Evolutionary conservation across 1,284 basidiomycete genomes (phyloP).

Genomic region (Ustilago curta): DNA sequence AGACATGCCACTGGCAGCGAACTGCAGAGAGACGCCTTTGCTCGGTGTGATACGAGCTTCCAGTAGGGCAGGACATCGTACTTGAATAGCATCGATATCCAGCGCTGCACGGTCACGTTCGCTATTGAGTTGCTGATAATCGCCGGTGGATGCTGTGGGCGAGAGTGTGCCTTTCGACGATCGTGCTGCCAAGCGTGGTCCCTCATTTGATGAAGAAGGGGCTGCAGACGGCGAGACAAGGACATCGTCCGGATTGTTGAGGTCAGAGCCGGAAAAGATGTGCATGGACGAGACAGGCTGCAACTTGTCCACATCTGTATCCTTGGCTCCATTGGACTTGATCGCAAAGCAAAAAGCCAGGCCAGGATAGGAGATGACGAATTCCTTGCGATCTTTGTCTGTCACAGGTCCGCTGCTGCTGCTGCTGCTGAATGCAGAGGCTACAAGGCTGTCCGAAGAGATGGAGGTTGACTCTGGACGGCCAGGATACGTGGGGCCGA

Average conservation of each 20-base stretch:
- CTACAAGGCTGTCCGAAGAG: slow-evolving; percentile 11
- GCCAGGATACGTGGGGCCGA: slow-evolving; percentile 51
- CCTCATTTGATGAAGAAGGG: not conserved
- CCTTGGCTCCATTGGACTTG: slow-evolving; percentile 17
- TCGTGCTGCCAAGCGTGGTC: slow-evolving; percentile 2
- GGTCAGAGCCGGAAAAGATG: slow-evolving; percentile 41
- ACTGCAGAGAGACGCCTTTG: slow-evolving; percentile 25
- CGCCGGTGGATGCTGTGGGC: slow-evolving; percentile 21
- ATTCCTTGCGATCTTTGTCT: slow-evolving; percentile 21
- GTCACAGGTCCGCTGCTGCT: not conserved
- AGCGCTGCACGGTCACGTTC: slow-evolving; percentile 45
- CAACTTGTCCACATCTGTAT: slow-evolving; percentile 38
- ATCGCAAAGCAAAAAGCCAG: slow-evolving; percentile 45
- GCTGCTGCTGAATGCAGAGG: slow-evolving; percentile 7
- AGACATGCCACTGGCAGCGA: slow-evolving; percentile 15
- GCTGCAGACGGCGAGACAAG: slow-evolving; percentile 18
- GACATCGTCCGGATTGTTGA: slow-evolving; percentile 36
- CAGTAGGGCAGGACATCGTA: slow-evolving; percentile 26
- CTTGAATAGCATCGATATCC: slow-evolving; percentile 38
- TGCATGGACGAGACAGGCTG: slow-evolving; percentile 48
- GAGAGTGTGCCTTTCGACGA: slow-evolving; percentile 35
- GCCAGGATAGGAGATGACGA: slow-evolving; percentile 46
- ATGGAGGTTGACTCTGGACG: slow-evolving; percentile 19
- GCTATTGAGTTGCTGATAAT: slow-evolving; percentile 29
- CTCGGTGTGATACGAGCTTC: slow-evolving; percentile 32